Evolutionary conservation across 257 asterid species (phyloP), one percentile per base, ranked within the genome.

Genomic region (Nicotiana undulata): DNA sequence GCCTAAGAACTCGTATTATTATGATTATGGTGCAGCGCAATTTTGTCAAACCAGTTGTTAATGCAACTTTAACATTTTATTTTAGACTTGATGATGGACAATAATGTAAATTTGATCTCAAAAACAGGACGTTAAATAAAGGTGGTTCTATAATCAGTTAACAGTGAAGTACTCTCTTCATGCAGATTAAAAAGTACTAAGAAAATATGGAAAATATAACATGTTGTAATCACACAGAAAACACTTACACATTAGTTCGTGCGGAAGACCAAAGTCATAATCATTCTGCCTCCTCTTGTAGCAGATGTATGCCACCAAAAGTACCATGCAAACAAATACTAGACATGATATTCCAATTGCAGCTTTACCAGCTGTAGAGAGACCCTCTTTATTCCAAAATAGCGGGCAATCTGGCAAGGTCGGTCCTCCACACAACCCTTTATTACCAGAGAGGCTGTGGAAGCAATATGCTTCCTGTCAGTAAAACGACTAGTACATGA

Each of bases 391-490:
- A 44, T 91, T 94, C 99, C 99, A 92, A 75, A 96, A 87, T 64
- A 92, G 80, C 1, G 98, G 90, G 67, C 99, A 96, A 72, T 90
- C 83, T 0, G 95, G 97, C 82, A 96, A 86, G 79, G 98, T 82
- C 49, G 99, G 98, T 79, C 87, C 95, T 6, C 99, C 98, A 16
- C 98, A 96, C 82, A 96, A 81, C 79, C 93, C 93, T 88, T 92
- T 94, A 88, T 96, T 94, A 79, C 92, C 91, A 51, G 94, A 91
- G 37, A 96, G 92, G 86, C 98, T 96, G 91, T 80, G 44, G 81
- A 84, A 80, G 40, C 40, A 72, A 49, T 44, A 46, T 3, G 40
- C 15, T 46, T 72, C 49, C 78, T 0, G 24, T 72, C 40, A 72
- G 78, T 72, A n/a, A 72, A 24, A 24, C 51, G 24, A 24, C 40